Evolutionary conservation across 192 early-diverging fungal species (phyloP).

Genomic region (Kappamyces sp.): DNA sequence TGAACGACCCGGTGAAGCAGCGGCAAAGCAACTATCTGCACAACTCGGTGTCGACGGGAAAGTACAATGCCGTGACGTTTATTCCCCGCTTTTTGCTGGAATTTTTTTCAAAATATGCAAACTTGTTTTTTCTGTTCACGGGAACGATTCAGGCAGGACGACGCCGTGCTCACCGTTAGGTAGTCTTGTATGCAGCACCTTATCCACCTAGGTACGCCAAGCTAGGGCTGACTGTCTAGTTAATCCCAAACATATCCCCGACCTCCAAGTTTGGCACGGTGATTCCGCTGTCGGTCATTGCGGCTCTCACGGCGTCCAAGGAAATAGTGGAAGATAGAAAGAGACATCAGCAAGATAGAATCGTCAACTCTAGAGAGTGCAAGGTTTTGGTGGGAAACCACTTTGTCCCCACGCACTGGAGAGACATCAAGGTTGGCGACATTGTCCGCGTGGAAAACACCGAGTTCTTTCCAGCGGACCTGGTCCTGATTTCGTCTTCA

Average conservation of each 20-base stretch:
- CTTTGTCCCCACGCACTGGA: constrained; percentile 78
- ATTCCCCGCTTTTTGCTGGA: constrained; percentile 90
- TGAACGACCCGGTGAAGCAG: constrained; percentile 82
- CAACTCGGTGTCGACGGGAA: constrained; percentile 88
- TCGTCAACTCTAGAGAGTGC: constrained; percentile 35
- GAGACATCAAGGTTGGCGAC: constrained; percentile 81
- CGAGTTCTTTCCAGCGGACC: constrained; percentile 87
- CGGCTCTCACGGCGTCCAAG: constrained; percentile 85
- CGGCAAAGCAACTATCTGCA: constrained; percentile 69
- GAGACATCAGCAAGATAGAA: constrained; percentile 39
- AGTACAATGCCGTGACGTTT: constrained; percentile 86
- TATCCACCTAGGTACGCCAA: neutral
- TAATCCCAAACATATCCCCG: constrained; percentile 88
- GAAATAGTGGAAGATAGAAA: constrained; percentile 83
- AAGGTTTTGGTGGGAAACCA: constrained; percentile 35
- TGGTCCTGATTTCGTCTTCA: constrained; percentile 81
- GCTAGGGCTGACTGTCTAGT: constrained; percentile 44
- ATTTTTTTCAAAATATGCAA: constrained; percentile 93
- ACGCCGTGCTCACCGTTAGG: neutral
- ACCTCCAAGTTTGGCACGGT: constrained; percentile 85
- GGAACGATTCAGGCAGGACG: constrained; percentile 61
- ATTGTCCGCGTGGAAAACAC: constrained; percentile 83
- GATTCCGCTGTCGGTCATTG: constrained; percentile 73
- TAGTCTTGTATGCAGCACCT: neutral
- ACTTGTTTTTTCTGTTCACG: constrained; percentile 94